Evolutionary conservation across 345 rosid genomes (phyloP).

Genomic region (Atalantia buxifolia): DNA sequence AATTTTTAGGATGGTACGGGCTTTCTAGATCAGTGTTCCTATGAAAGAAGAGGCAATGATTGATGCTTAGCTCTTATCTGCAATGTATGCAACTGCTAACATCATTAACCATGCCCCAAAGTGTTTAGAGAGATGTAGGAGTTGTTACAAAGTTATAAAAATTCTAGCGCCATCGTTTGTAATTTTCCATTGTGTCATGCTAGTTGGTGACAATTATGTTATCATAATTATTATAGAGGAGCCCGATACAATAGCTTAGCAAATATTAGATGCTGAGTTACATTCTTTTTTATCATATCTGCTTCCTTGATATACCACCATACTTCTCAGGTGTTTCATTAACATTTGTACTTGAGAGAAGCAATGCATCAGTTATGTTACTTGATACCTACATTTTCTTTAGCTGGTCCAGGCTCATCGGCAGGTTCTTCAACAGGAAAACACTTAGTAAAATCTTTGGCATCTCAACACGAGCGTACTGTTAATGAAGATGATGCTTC

Average conservation of each 20-base stretch:
- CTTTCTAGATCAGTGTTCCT: neutral
- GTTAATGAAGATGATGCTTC: slow-evolving; percentile 6
- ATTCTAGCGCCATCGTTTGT: neutral
- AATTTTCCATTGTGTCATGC: neutral
- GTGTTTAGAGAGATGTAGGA: neutral
- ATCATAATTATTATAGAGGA: neutral
- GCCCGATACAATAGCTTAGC: neutral
- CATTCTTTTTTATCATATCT: neutral
- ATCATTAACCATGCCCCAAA: neutral
- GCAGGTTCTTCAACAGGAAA: slow-evolving; percentile 7
- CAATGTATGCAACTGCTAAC: neutral
- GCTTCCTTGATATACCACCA: neutral
- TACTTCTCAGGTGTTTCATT: neutral
- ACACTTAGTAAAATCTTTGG: neutral
- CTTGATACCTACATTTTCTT: neutral
- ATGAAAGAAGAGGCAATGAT: neutral
- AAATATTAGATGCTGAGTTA: neutral
- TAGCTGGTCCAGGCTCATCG: neutral
- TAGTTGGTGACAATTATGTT: neutral
- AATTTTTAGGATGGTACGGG: neutral
- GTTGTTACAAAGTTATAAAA: neutral
- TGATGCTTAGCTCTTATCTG: neutral
- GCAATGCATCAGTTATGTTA: neutral
- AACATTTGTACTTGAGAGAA: neutral
- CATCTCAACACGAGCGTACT: neutral